phyloP scores from a whole-genome alignment of 768 basidiomycete species.

The Leccinum ochraceum region DNA sequence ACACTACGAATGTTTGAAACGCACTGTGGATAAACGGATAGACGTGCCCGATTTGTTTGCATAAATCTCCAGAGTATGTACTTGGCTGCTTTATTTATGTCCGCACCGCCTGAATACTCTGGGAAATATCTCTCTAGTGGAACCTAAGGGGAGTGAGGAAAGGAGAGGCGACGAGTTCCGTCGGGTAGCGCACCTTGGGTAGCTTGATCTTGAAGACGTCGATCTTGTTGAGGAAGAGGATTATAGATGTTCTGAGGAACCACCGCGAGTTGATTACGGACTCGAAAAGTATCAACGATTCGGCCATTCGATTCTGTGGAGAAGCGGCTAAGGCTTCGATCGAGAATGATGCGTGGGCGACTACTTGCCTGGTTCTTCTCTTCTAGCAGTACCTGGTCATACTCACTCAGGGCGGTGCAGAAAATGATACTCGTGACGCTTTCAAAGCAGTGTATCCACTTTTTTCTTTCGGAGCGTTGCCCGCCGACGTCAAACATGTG shows the following conservation, averaged over 20 bases:
- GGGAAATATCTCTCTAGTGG: conserved; percentile 81
- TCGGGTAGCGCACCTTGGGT: conserved; percentile 41
- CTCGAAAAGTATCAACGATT: conserved; percentile 75
- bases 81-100: conserved; percentile 93
- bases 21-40: conserved; percentile 91
- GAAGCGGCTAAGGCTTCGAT: neutral
- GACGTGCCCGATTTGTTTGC: conserved; percentile 80
- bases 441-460: conserved; percentile 81
- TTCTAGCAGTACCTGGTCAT: conserved; percentile 71
- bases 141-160: conserved; percentile 40
- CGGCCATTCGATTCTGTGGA: conserved; percentile 69
- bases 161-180: neutral
- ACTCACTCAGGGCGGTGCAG: conserved; percentile 73
- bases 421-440: conserved; percentile 82
- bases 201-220: conserved; percentile 78
- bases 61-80: conserved; percentile 96
- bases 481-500: conserved; percentile 83
- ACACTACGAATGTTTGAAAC: conserved; percentile 27
- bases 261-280: conserved; percentile 78
- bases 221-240: conserved; percentile 71
- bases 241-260: conserved; percentile 68
- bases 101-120: conserved; percentile 85
- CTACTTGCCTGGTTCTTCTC: conserved; percentile 41
- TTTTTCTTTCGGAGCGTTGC: conserved; percentile 78
- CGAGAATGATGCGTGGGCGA: neutral